Conservation (phyloP, 2,329 filamentous ascomycete species). For the Esteya vermicola region DNA sequence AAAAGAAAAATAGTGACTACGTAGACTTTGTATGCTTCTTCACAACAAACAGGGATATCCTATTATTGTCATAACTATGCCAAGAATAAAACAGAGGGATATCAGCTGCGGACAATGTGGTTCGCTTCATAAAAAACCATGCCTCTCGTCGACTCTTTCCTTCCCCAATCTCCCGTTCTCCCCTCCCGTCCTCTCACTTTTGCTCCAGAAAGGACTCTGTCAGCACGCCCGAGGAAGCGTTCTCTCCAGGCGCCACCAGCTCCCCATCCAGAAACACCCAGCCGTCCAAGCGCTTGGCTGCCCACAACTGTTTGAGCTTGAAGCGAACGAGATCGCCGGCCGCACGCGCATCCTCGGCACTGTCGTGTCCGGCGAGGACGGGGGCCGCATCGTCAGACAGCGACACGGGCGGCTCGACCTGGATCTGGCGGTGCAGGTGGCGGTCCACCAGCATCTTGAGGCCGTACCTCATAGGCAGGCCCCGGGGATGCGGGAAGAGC, state of each 20-base stretch:
- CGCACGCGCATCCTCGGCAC: conserved; percentile 76
- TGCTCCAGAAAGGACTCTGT: conserved; percentile 20
- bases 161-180: background rate
- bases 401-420: conserved; percentile 50
- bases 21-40: too few species aligned
- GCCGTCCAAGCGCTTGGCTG: conserved; percentile 46
- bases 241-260: conserved; percentile 20
- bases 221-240: conserved; percentile 14
- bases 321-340: conserved; percentile 74
- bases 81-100: background rate
- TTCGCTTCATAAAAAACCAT: background rate
- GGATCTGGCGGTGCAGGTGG: conserved; percentile 64
- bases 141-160: background rate
- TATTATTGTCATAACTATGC: too few species aligned
- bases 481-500: conserved; percentile 64
- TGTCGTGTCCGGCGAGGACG: conserved; percentile 62
- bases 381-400: conserved; percentile 15
- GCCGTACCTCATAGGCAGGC: conserved; percentile 63
- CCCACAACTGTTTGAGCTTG: conserved; percentile 59
- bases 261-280: conserved; percentile 46
- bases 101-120: background rate
- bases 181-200: background rate
- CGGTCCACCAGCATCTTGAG: conserved; percentile 60
- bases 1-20: too few species aligned
- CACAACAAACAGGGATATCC: too few species aligned